Evolutionary conservation across 805 yeast genomes (phyloP).

Genomic region (Starmera dryadoides): DNA sequence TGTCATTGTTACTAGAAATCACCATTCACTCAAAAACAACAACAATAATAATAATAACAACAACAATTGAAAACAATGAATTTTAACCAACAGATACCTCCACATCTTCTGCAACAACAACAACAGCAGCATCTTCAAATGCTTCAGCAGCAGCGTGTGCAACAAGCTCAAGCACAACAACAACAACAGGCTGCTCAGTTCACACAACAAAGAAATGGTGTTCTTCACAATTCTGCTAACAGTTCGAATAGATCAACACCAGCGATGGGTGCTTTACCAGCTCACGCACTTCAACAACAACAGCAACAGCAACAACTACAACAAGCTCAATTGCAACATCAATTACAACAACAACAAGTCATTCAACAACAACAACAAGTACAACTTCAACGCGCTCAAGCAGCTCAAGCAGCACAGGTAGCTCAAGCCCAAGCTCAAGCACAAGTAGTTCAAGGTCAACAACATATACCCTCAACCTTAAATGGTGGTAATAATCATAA

Average conservation of each 20-base stretch:
- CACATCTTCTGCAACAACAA: constrained; percentile 7
- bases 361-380: constrained; percentile 13
- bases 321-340: constrained; percentile 10
- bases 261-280: background rate
- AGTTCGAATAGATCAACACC: constrained; percentile 3
- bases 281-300: constrained; percentile 6
- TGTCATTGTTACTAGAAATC: no score
- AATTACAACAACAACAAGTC: constrained; percentile 10
- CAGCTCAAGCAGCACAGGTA: constrained; percentile 33
- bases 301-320: constrained; percentile 6
- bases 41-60: no score
- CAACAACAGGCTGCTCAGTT: constrained; percentile 5
- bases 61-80: no score
- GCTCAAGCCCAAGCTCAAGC: constrained; percentile 36
- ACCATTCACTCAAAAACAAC: no score
- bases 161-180: constrained; percentile 4
- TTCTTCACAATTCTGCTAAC: constrained; percentile 5
- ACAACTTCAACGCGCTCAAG: constrained; percentile 26
- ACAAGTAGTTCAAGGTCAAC: constrained; percentile 14
- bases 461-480: constrained; percentile 18
- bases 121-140: constrained; percentile 16
- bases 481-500: constrained; percentile 10
- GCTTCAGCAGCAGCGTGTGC: constrained; percentile 8
- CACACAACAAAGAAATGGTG: constrained; percentile 1
- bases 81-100: constrained; percentile 9